These are phyloP conservation scores for Tuber melanosporum DNA, from an alignment of 495 filamentous ascomycete genomes.

Conservation along the genomic window DNA sequence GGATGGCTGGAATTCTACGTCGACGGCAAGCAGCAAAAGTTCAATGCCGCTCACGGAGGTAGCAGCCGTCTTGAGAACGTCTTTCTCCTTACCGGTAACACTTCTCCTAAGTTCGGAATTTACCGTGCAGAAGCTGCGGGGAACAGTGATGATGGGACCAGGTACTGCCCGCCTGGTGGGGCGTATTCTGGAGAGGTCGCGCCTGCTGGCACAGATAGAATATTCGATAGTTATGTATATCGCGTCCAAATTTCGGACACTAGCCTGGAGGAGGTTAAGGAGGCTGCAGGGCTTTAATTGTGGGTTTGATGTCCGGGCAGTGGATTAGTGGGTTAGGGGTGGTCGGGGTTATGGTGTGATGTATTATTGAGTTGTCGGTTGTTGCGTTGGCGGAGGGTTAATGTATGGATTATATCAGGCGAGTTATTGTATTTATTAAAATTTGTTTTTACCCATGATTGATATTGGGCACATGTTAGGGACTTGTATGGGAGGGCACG, in stretches of 20 bases:
- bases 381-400: neutral
- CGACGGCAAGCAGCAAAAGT: conserved; percentile 37
- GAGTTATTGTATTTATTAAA: neutral
- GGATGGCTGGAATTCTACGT: conserved; percentile 37
- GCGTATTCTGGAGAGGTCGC: conserved; percentile 23
- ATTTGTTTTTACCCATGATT: neutral
- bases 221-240: conserved; percentile 36
- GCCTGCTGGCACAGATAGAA: conserved; percentile 19
- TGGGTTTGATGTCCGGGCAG: neutral
- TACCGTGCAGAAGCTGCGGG: conserved; percentile 38
- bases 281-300: conserved; percentile 30
- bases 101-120: conserved; percentile 42
- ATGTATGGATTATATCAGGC: neutral
- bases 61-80: conserved; percentile 29
- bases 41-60: conserved; percentile 38
- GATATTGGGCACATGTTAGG: neutral
- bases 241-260: conserved; percentile 41
- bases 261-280: conserved; percentile 30
- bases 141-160: conserved; percentile 12
- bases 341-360: neutral
- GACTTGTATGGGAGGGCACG: neutral
- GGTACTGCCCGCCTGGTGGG: conserved; percentile 26
- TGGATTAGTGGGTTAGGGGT: neutral
- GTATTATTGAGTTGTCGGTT: neutral
- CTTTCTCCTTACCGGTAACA: conserved; percentile 39